A percentile compares a stretch with the other conserved stretches of the same genome.
Conservation (phyloP, 2,329 filamentous ascomycete species). For the Sporothrix brasiliensis region DNA sequence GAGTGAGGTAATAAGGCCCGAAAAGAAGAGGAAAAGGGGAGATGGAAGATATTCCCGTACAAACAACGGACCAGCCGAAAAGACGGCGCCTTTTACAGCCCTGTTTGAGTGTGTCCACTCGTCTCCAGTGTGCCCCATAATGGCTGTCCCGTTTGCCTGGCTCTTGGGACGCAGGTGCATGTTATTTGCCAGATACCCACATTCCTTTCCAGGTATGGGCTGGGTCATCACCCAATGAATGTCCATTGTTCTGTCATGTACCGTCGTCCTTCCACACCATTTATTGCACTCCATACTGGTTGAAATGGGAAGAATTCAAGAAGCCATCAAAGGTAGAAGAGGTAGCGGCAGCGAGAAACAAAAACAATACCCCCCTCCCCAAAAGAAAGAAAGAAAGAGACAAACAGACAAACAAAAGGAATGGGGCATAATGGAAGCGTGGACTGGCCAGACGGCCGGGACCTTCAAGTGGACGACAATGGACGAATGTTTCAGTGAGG, state of each 20-base stretch:
- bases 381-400: background rate
- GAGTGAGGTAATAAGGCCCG: constrained; percentile 10
- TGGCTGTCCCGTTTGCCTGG: background rate
- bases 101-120: background rate
- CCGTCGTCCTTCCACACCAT: too few species aligned
- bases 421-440: background rate
- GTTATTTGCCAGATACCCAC: background rate
- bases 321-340: background rate
- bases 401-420: background rate
- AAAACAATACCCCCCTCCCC: too few species aligned
- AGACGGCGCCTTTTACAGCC: background rate
- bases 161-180: background rate
- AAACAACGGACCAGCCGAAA: background rate
- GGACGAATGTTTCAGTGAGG: background rate
- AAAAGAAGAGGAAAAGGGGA: background rate
- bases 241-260: too few species aligned
- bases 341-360: too few species aligned
- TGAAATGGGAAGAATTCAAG: background rate
- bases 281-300: too few species aligned
- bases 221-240: background rate
- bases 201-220: constrained; percentile 9
- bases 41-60: background rate
- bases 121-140: background rate
- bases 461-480: background rate
- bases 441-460: constrained; percentile 13